Conservation (phyloP, 129 eudicot genomes). For the Flaveria linearis region DNA sequence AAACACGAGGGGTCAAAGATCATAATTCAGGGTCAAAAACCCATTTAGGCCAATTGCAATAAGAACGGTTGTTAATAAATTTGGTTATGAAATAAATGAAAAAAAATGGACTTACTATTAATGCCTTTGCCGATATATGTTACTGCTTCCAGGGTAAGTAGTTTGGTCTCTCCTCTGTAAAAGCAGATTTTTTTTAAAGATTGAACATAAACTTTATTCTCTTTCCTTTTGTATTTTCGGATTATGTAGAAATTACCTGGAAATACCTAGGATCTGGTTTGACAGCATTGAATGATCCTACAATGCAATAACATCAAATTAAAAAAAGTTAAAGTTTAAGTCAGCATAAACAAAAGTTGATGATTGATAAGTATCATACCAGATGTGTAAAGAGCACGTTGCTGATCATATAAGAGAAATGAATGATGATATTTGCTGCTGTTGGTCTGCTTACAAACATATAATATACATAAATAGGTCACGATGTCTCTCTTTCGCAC, state of each 20-base stretch:
- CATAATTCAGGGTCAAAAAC: background rate
- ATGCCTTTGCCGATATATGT: conserved; percentile 28
- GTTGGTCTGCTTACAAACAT: conserved; percentile 31
- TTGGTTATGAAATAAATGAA: background rate
- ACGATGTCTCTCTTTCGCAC: too few relatives aligned
- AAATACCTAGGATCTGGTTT: conserved; percentile 40
- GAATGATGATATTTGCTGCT: conserved; percentile 26
- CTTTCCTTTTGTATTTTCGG: background rate
- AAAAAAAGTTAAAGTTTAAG: background rate
- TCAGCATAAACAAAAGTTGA: background rate
- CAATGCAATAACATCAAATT: conserved; percentile 24
- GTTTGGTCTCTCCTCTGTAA: conserved; percentile 48
- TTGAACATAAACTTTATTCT: background rate
- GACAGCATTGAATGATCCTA: conserved; percentile 40
- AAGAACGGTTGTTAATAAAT: background rate
- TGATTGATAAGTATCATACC: conserved; percentile 32
- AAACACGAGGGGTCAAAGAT: background rate
- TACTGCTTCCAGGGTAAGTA: conserved; percentile 45
- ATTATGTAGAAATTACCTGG: conserved; percentile 40
- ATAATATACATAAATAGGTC: background rate
- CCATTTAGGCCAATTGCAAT: background rate
- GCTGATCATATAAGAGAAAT: conserved; percentile 39
- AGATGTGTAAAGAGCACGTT: conserved; percentile 26
- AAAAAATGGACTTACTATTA: conserved; percentile 42
- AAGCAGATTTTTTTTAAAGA: background rate